Evolutionary conservation across 2,329 filamentous ascomycete species (phyloP).

Genomic region (Tolypocladium tundrense): DNA sequence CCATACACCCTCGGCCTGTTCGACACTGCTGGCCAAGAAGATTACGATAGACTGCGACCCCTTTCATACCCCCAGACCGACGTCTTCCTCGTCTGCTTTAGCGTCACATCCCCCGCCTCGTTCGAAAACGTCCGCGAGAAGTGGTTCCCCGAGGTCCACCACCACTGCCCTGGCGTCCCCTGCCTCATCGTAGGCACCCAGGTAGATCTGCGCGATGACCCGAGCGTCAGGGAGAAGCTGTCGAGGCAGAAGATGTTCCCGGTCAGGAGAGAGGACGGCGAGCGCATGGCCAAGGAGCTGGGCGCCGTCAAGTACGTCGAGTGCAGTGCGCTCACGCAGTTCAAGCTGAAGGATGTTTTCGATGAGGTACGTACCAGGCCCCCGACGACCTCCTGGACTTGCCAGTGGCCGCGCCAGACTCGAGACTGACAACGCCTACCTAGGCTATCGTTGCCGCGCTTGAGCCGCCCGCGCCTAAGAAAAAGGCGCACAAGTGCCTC

Average conservation of each 20-base stretch:
- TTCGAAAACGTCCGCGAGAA: conserved; percentile 99
- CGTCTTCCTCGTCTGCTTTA: conserved; percentile 98
- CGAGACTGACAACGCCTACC: conserved; percentile 25
- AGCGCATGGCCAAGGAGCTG: conserved; percentile 94
- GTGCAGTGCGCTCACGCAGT: conserved; percentile 95
- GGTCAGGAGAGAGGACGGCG: conserved; percentile 84
- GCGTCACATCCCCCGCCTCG: conserved; percentile 90
- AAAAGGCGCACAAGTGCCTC: conserved; percentile 60
- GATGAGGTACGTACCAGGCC: conserved; percentile 63
- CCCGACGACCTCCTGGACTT: neutral
- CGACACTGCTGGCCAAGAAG: conserved; percentile 97
- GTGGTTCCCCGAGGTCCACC: conserved; percentile 97
- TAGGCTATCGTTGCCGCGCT: conserved; percentile 93
- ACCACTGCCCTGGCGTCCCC: conserved; percentile 95
- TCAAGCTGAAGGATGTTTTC: conserved; percentile 98
- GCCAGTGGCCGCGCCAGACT: neutral
- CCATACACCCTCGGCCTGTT: conserved; percentile 96
- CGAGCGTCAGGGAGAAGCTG: conserved; percentile 80
- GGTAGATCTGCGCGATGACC: conserved; percentile 87
- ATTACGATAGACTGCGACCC: conserved; percentile 94
- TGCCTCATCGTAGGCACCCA: conserved; percentile 98
- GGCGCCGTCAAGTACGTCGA: conserved; percentile 98
- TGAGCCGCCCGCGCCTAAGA: conserved; percentile 77
- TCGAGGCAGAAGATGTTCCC: conserved; percentile 93
- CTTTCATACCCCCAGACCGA: conserved; percentile 98